Evolutionary conservation across 2,329 filamentous ascomycete genomes (phyloP).

Genomic region (Stagonosporopsis cucurbitacearum): DNA sequence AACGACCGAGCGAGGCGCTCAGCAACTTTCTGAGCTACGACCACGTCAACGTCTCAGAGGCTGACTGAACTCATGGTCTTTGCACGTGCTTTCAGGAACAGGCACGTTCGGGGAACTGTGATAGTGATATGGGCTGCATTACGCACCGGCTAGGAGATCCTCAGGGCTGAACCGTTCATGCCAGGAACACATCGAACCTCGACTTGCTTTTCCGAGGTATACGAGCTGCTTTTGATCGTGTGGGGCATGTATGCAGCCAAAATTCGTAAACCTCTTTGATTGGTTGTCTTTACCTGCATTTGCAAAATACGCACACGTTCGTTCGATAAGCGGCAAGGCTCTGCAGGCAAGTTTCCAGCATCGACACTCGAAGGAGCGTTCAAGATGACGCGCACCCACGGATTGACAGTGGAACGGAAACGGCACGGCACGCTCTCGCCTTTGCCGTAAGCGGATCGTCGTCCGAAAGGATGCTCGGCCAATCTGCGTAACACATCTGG

Average conservation of each 20-base stretch:
- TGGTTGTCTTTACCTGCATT: slow-evolving; percentile 6
- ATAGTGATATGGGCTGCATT: slow-evolving; percentile 38
- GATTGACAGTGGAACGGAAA: slow-evolving; percentile 36
- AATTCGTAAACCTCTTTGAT: slow-evolving; percentile 21
- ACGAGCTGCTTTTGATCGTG: slow-evolving; percentile 12
- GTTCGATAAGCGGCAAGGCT: slow-evolving; percentile 23
- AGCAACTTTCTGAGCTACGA: slow-evolving; percentile 17
- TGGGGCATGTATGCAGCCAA: slow-evolving; percentile 13
- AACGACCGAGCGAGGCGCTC: slow-evolving; percentile 23
- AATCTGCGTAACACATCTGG: slow-evolving; percentile 41
- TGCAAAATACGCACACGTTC: slow-evolving; percentile 13
- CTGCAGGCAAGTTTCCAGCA: slow-evolving; percentile 24
- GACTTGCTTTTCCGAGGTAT: slow-evolving; percentile 21
- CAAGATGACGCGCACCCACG: slow-evolving; percentile 31
- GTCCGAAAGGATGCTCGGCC: slow-evolving; percentile 28
- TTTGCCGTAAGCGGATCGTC: slow-evolving; percentile 34
- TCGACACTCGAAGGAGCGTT: slow-evolving; percentile 27
- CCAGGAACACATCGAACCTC: slow-evolving; percentile 31
- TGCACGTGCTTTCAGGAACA: slow-evolving; percentile 34
- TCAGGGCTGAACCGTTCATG: slow-evolving; percentile 38
- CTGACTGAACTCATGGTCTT: slow-evolving; percentile 36
- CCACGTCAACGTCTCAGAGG: slow-evolving; percentile 14
- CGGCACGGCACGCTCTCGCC: slow-evolving; percentile 39
- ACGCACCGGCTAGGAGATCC: slow-evolving; percentile 32
- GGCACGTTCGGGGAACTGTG: slow-evolving; percentile 29